phyloP scores from a whole-genome alignment of 1,139 yeast species.

The Debaryomyces sp. region DNA sequence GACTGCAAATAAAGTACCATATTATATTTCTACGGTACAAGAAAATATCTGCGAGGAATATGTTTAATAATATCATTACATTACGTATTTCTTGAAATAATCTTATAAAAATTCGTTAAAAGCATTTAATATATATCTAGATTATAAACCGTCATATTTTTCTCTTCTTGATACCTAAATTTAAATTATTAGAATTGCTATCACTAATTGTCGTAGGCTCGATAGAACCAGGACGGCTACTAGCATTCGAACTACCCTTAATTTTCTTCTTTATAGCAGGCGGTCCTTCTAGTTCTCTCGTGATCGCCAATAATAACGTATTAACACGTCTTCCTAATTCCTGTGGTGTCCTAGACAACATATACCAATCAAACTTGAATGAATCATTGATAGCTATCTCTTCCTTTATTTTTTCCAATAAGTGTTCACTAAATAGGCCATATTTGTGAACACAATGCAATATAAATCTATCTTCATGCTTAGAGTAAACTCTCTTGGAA shows the following conservation, averaged over 20 bases:
- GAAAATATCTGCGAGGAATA: slow-evolving; percentile 35
- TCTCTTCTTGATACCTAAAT: slow-evolving; percentile 3
- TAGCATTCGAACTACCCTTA: slow-evolving; percentile 23
- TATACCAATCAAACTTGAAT: slow-evolving; percentile 89
- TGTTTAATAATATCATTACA: slow-evolving; percentile 13
- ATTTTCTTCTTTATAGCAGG: slow-evolving; percentile 24
- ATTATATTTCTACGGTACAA: slow-evolving; percentile 75
- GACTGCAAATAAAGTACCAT: slow-evolving; percentile 86
- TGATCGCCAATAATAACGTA: slow-evolving; percentile 75
- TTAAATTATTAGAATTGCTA: background rate
- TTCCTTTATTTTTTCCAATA: slow-evolving; percentile 76
- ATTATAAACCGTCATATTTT: background rate
- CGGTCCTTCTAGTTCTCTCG: slow-evolving; percentile 79
- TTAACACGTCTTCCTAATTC: slow-evolving; percentile 83
- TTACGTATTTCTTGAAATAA: background rate
- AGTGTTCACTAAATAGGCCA: slow-evolving; percentile 71
- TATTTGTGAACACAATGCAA: slow-evolving; percentile 71
- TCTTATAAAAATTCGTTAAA: background rate
- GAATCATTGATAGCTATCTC: slow-evolving; percentile 73
- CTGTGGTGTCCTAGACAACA: slow-evolving; percentile 79
- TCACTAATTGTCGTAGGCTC: slow-evolving; percentile 28
- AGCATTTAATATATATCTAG: background rate
- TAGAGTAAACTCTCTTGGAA: slow-evolving; percentile 82
- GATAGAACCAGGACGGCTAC: slow-evolving; percentile 37
- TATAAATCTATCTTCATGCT: slow-evolving; percentile 83